Percentiles rank a stretch among this genome's conserved stretches.
Conservation (phyloP, 768 basidiomycete genomes). For the Tulasnella sp. region DNA sequence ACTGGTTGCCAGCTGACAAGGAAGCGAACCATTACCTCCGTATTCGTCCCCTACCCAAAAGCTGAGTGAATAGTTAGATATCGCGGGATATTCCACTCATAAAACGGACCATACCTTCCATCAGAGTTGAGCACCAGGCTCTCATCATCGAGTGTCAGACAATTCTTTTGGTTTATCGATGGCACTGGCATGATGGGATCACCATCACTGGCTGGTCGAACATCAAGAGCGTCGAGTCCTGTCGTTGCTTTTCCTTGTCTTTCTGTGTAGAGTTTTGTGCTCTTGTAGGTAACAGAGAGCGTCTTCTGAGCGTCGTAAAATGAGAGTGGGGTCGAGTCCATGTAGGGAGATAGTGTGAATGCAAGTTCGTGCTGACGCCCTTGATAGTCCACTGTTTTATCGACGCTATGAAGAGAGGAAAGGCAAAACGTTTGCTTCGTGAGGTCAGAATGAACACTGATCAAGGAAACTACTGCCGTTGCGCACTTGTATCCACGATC, state of each 20-base stretch:
- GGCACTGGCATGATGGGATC: slow-evolving; percentile 39
- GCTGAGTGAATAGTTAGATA: slow-evolving; percentile 23
- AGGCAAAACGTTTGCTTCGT: neutral
- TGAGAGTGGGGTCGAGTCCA: slow-evolving; percentile 32
- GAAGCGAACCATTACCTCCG: slow-evolving; percentile 26
- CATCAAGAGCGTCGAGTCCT: slow-evolving; percentile 43
- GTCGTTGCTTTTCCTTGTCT: slow-evolving; percentile 36
- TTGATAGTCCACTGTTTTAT: slow-evolving; percentile 48
- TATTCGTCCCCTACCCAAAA: slow-evolving; percentile 63
- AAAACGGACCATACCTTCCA: slow-evolving; percentile 38
- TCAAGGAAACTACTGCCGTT: neutral
- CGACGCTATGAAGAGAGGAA: slow-evolving; percentile 20
- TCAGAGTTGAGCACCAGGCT: slow-evolving; percentile 47
- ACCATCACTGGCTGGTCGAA: slow-evolving; percentile 32
- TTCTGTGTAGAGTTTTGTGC: slow-evolving; percentile 42
- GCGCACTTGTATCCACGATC: slow-evolving; percentile 34
- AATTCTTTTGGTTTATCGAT: slow-evolving; percentile 33
- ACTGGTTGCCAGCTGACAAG: neutral
- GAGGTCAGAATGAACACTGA: neutral
- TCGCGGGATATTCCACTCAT: neutral
- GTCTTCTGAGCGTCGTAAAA: slow-evolving; percentile 43
- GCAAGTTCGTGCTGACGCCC: slow-evolving; percentile 48
- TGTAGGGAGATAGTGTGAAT: slow-evolving; percentile 51
- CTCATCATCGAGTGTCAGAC: slow-evolving; percentile 46
- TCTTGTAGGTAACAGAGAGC: slow-evolving; percentile 38